Base-by-base conservation (phyloP, 768 basidiomycete genomes). In the Clitopilus hobsonii region DNA sequence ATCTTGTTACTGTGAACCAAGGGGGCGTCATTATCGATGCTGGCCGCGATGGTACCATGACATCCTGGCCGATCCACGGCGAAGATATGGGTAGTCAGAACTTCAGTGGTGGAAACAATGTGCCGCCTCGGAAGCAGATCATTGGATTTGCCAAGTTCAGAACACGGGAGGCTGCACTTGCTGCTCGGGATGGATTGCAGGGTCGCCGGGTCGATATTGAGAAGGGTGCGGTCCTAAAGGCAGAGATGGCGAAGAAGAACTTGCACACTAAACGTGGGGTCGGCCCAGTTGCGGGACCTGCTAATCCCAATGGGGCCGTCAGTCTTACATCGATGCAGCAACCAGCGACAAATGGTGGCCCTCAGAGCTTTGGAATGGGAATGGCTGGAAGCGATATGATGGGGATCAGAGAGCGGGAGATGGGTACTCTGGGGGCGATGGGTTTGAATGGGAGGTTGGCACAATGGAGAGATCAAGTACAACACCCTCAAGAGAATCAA, bases 191-290 rank as follows among this genome's bases (percentile, higher is more conserved):
- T 63, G 78, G 84, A 5, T 75, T 99, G 5, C 94, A 95, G 67
- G 94, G 96, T 5, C 79, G 88, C 52, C 81, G 92, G 54, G 91
- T 98, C 29, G 97, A 98, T 63, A 84, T 90, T 27, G 91, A 98
- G 70, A 94, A 93, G 63, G 94, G 94, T 13, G 86, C 91, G 0
- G 88, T 94, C 2, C 70, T 99, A 32, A 98, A 98, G 70, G 97
- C 96, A 20, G 97, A 98, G 73, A 98, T 99, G 95, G 97, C 97
- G 18, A 98, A 98, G 84, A 99, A 99, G 82, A 98, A 99, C 65
- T 71, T 99, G 32, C 96, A 99, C 65, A 96, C 94, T 18, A 97
- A 96, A 74, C 78, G 92, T 32, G 90, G 90, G 2, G 86, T 93
- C 22, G 91, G 91, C n/a, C 83, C 84, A 5, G 75, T 84, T 20